Evolutionary conservation across 2,329 filamentous ascomycete genomes (phyloP).

Genomic region (Septoria petroselini): DNA sequence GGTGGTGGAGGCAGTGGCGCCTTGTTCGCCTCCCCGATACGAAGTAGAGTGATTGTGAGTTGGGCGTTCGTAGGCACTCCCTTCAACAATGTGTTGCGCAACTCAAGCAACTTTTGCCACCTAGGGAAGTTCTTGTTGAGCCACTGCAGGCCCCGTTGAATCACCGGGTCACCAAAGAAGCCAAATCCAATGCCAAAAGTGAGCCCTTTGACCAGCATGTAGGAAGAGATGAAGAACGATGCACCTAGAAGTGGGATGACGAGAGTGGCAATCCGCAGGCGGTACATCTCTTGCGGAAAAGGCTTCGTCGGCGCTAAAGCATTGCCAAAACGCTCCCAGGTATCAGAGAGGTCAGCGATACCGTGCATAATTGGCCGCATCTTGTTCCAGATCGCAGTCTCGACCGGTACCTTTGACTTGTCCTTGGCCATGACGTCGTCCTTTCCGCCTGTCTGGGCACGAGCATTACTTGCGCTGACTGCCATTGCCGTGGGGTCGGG

Average conservation of each 20-base stretch:
- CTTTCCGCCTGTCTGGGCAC: conserved; percentile 52
- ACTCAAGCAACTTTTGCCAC: conserved; percentile 72
- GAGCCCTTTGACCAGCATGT: conserved; percentile 58
- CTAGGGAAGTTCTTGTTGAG: conserved; percentile 62
- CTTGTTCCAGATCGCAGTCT: conserved; percentile 71
- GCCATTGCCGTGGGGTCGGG: conserved; percentile 61
- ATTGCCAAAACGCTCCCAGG: conserved; percentile 62
- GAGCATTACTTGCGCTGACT: conserved; percentile 54
- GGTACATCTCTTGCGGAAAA: conserved; percentile 46
- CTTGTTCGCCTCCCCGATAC: conserved; percentile 77
- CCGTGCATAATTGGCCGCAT: conserved; percentile 70
- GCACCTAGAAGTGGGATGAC: conserved; percentile 44
- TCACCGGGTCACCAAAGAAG: conserved; percentile 77
- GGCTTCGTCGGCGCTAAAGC: conserved; percentile 50
- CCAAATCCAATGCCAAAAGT: conserved; percentile 68
- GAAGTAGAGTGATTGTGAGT: conserved; percentile 73
- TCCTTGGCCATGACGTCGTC: conserved; percentile 53
- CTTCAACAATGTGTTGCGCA: conserved; percentile 73
- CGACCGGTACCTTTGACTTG: conserved; percentile 75
- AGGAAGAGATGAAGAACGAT: conserved; percentile 48
- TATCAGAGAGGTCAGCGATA: conserved; percentile 58
- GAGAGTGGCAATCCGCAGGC: conserved; percentile 47
- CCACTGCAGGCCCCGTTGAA: conserved; percentile 57
- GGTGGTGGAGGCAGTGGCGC: conserved; percentile 68
- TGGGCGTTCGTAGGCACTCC: conserved; percentile 85